Percentiles rank a stretch among this genome's conserved stretches.
Evolutionary conservation across 2,329 filamentous ascomycete species (phyloP).

Genomic region (Arthroderma sp.): DNA sequence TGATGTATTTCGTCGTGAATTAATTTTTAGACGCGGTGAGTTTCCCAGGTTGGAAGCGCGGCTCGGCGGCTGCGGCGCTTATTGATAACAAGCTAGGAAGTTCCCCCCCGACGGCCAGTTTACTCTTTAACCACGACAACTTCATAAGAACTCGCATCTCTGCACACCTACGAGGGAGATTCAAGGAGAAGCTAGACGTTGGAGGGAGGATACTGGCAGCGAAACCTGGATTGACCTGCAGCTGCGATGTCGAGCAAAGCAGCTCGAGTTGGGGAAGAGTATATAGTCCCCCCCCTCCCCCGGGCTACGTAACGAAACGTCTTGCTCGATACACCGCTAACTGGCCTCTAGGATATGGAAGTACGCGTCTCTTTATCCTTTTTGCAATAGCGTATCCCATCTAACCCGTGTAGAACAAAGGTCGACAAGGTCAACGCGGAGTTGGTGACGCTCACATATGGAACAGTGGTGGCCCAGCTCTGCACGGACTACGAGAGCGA

Average conservation of each 20-base stretch:
- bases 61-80: conserved; percentile 2
- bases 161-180: too few relatives aligned
- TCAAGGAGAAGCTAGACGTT: too few relatives aligned
- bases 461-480: conserved; percentile 89
- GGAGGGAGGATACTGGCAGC: neutral
- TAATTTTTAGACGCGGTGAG: conserved; percentile 3
- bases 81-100: neutral
- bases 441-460: conserved; percentile 92
- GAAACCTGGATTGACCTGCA: neutral
- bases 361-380: conserved; percentile 47
- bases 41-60: neutral
- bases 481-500: conserved; percentile 94
- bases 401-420: conserved; percentile 53
- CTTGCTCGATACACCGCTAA: neutral
- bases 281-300: conserved; percentile 28
- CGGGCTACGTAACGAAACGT: neutral
- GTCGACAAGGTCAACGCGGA: conserved; percentile 98
- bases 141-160: neutral
- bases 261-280: conserved; percentile 63
- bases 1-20: neutral
- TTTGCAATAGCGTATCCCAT: conserved; percentile 3
- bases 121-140: neutral
- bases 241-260: conserved; percentile 46
- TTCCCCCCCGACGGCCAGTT: neutral
- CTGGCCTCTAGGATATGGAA: conserved; percentile 65